These are phyloP conservation scores for Boletus sp. DNA, from an alignment of 768 basidiomycete genomes.

Conservation along the genomic window DNA sequence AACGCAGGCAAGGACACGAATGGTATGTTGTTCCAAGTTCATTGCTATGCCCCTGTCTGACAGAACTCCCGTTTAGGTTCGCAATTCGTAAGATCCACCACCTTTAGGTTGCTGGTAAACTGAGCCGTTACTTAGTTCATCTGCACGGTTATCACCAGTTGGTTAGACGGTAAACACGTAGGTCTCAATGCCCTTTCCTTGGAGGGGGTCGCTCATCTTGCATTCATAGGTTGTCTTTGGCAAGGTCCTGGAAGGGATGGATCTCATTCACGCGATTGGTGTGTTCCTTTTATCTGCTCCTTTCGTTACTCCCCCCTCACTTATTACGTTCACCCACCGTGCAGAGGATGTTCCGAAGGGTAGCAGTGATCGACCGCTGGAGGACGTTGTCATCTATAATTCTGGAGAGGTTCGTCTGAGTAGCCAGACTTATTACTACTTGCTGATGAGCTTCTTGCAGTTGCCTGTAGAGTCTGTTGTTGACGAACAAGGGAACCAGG, in stretches of 20 bases:
- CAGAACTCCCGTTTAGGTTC: slow-evolving; percentile 50
- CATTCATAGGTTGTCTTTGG: slow-evolving; percentile 82
- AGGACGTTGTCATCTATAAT: slow-evolving; percentile 78
- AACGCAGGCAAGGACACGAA: slow-evolving; percentile 93
- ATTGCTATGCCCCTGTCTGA: background rate
- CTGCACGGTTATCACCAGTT: slow-evolving; percentile 80
- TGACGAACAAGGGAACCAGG: slow-evolving; percentile 77
- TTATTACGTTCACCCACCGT: slow-evolving; percentile 9
- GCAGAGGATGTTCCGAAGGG: slow-evolving; percentile 76
- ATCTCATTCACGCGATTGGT: slow-evolving; percentile 78
- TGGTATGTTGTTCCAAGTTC: slow-evolving; percentile 43
- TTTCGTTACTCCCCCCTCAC: background rate
- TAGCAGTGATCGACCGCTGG: slow-evolving; percentile 64
- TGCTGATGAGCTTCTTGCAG: slow-evolving; percentile 33
- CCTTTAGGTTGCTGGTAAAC: background rate
- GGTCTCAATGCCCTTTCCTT: slow-evolving; percentile 15
- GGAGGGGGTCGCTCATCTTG: background rate
- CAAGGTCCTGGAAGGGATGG: slow-evolving; percentile 89
- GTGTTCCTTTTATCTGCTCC: slow-evolving; percentile 17
- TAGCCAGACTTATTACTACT: slow-evolving; percentile 10
- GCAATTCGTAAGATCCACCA: slow-evolving; percentile 67
- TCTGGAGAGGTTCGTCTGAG: slow-evolving; percentile 74
- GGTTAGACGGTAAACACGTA: slow-evolving; percentile 91
- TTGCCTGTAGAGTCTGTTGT: slow-evolving; percentile 50
- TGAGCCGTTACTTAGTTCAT: slow-evolving; percentile 67